Evolutionary conservation across 140 eudicot genomes (phyloP).

Genomic region (Eryngium alpinum): DNA sequence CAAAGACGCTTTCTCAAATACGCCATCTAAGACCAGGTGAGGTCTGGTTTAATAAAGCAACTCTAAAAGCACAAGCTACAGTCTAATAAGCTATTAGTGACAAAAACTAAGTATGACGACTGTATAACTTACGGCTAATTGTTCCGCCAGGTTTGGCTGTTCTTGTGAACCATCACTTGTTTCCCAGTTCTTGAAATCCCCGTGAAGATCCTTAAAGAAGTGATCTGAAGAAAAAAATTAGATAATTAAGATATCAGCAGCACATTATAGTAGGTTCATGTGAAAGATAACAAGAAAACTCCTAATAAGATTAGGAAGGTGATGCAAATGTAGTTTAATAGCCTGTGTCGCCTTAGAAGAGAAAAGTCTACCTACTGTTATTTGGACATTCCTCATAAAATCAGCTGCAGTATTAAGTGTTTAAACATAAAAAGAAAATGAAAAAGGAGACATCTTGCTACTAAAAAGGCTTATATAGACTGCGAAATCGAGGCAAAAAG

Average conservation of each 20-base stretch:
- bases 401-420: conserved; percentile 84
- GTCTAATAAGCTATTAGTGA: not conserved
- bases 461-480: conserved; percentile 3
- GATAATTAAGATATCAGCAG: conserved; percentile 21
- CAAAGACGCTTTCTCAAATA: no score
- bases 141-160: conserved; percentile 94
- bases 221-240: conserved; percentile 42
- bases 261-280: not conserved
- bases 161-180: conserved; percentile 65
- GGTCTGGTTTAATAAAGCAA: not conserved
- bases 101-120: not conserved
- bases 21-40: no score
- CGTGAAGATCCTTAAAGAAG: conserved; percentile 85
- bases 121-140: conserved; percentile 62
- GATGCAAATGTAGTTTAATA: conserved; percentile 17
- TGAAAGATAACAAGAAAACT: conserved; percentile 18
- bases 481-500: not conserved
- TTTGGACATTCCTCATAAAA: conserved; percentile 90
- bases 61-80: not conserved
- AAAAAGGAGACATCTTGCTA: conserved; percentile 18
- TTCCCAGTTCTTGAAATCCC: conserved; percentile 86
- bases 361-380: conserved; percentile 80
- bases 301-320: conserved; percentile 5
- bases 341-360: not conserved
- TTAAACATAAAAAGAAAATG: conserved; percentile 46